Percentiles rank a stretch among this genome's conserved stretches.
These are phyloP conservation scores for Xanthoconium stramineum DNA, from an alignment of 768 basidiomycete genomes.

Conservation along the genomic window DNA sequence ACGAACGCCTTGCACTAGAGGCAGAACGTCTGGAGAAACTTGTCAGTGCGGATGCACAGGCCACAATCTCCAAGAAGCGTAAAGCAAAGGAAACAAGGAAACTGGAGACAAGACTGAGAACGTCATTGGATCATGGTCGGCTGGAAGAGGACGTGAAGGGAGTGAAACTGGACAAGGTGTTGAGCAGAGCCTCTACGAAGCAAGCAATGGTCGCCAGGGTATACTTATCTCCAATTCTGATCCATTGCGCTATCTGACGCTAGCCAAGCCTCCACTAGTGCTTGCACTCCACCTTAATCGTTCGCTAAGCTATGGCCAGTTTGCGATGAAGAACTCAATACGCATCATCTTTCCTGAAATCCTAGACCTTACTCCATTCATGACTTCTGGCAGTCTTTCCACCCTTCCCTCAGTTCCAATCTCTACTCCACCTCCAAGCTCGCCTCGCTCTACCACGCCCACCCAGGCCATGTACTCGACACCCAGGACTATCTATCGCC, in stretches of 20 bases:
- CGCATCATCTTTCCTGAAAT: constrained; percentile 80
- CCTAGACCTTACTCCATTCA: constrained; percentile 87
- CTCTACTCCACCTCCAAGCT: constrained; percentile 54
- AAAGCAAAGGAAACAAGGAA: constrained; percentile 68
- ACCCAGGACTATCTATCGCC: constrained; percentile 77
- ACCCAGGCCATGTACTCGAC: constrained; percentile 51
- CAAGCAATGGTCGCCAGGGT: constrained; percentile 92
- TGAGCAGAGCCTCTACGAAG: constrained; percentile 75
- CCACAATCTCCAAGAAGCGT: constrained; percentile 72
- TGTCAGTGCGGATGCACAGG: constrained; percentile 34
- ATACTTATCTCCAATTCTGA: constrained; percentile 12
- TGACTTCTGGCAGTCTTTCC: constrained; percentile 75
- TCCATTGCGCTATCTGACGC: constrained; percentile 15
- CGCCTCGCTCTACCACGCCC: constrained; percentile 51
- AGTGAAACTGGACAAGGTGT: constrained; percentile 72
- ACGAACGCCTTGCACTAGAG: constrained; percentile 59
- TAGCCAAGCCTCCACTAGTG: constrained; percentile 71
- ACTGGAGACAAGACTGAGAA: constrained; percentile 57
- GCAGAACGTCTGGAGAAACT: constrained; percentile 49
- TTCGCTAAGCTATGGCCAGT: constrained; percentile 76
- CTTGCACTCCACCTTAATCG: constrained; percentile 90
- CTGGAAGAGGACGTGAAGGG: constrained; percentile 85
- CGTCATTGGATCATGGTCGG: constrained; percentile 66
- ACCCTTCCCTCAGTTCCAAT: constrained; percentile 67
- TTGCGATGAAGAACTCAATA: constrained; percentile 81